Evolutionary conservation across 352 stramenopile genomes (phyloP).

Genomic region (Globisporangium heterothallicum): DNA sequence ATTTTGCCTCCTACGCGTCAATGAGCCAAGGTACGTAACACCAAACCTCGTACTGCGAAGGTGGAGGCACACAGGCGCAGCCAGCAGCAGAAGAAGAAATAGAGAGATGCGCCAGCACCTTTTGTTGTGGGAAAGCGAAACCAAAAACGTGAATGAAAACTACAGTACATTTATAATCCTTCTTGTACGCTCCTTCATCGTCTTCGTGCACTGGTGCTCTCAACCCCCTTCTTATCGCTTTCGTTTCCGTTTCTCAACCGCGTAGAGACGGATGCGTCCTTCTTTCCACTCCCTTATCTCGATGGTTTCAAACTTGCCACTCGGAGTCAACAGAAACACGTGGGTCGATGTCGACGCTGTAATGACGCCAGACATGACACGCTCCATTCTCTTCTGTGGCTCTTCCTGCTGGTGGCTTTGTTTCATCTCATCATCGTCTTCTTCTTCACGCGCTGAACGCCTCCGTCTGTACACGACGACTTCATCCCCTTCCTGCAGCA

Average conservation of each 20-base stretch:
- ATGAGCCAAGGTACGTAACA: no score
- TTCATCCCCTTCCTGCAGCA: constrained; percentile 57
- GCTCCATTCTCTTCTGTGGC: constrained; percentile 9
- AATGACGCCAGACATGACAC: constrained; percentile 37
- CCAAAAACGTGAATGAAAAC: not conserved
- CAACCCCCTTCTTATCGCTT: not conserved
- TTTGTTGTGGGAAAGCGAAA: no score
- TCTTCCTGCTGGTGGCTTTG: not conserved
- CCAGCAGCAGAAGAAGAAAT: not conserved
- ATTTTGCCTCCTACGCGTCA: constrained; percentile 31
- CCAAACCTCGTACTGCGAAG: constrained; percentile 10
- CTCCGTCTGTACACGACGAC: constrained; percentile 31
- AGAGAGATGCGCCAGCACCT: no score
- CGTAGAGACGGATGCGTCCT: constrained; percentile 22
- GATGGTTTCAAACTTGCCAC: constrained; percentile 37
- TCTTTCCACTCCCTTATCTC: constrained; percentile 37
- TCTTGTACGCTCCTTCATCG: constrained; percentile 1
- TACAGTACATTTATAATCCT: not conserved
- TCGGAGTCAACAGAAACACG: constrained; percentile 36
- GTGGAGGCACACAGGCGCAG: not conserved
- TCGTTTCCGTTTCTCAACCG: constrained; percentile 9
- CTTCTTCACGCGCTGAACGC: not conserved
- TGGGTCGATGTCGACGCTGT: constrained; percentile 36
- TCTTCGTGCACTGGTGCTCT: not conserved
- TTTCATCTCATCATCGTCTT: constrained; percentile 7